phyloP scores from a whole-genome alignment of 1,139 yeast species.

The Suhomyces choctaworum region DNA sequence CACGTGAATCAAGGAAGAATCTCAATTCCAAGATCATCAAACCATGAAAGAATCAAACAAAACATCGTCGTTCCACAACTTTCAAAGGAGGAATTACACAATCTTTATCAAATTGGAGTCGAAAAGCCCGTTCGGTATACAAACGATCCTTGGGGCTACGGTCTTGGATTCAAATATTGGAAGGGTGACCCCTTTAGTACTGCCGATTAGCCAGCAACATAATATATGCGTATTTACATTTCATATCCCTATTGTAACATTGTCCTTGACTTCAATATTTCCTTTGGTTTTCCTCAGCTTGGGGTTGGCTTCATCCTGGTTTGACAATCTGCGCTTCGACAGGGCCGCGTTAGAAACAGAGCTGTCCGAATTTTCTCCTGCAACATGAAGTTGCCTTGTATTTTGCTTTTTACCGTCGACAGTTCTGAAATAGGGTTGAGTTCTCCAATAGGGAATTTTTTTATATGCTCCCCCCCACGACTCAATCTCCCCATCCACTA shows the following conservation, averaged over 20 bases:
- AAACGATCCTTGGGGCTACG: constrained; percentile 40
- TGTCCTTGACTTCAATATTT: background rate
- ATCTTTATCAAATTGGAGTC: constrained; percentile 45
- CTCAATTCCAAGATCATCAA: constrained; percentile 39
- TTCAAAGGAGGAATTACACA: constrained; percentile 42
- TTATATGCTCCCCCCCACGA: constrained; percentile 81
- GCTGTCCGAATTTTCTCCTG: constrained; percentile 18
- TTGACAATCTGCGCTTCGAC: background rate
- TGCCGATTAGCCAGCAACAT: too few species aligned
- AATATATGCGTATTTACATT: background rate
- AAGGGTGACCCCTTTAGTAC: constrained; percentile 28
- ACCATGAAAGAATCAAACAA: constrained; percentile 36
- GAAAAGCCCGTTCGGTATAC: constrained; percentile 41
- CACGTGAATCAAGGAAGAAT: constrained; percentile 38
- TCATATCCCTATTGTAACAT: background rate
- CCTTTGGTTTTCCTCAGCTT: background rate
- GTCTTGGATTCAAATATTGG: constrained; percentile 42
- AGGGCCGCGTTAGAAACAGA: background rate
- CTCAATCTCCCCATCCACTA: constrained; percentile 43
- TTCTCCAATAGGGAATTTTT: constrained; percentile 92
- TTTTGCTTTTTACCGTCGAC: constrained; percentile 67
- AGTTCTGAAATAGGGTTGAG: constrained; percentile 91
- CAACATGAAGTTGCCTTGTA: constrained; percentile 41
- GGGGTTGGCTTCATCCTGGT: background rate
- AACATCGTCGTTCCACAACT: constrained; percentile 39